Evolutionary conservation across 345 rosid species (phyloP).

Genomic region (Hibiscus trionum): DNA sequence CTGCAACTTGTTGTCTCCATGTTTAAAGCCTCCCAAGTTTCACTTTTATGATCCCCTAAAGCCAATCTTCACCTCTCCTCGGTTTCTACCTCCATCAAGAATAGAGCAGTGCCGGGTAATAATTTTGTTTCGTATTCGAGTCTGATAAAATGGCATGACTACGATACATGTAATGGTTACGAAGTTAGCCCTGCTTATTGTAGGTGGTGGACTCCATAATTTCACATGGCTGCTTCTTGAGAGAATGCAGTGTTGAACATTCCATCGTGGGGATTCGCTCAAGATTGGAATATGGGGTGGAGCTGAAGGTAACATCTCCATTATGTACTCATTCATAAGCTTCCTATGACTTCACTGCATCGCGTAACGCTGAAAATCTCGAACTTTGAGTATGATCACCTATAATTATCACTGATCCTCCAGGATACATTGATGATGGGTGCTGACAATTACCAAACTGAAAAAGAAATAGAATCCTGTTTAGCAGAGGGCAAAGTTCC

Average conservation of each 20-base stretch:
- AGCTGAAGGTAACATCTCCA: slow-evolving; percentile 43
- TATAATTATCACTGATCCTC: background rate
- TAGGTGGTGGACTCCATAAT: slow-evolving; percentile 64
- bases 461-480: slow-evolving; percentile 50
- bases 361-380: background rate
- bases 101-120: slow-evolving; percentile 64
- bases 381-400: background rate
- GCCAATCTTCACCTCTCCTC: slow-evolving; percentile 76
- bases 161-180: slow-evolving; percentile 1
- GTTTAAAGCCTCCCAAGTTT: slow-evolving; percentile 62
- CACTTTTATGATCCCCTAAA: slow-evolving; percentile 71
- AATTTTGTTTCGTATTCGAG: background rate
- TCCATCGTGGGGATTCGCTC: slow-evolving; percentile 74
- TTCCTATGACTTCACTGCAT: background rate
- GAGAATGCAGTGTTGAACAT: slow-evolving; percentile 70
- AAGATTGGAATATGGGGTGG: slow-evolving; percentile 73
- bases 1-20: slow-evolving; percentile 4
- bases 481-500: slow-evolving; percentile 65
- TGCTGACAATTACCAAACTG: slow-evolving; percentile 74
- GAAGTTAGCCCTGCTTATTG: slow-evolving; percentile 7
- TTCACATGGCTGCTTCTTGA: slow-evolving; percentile 77
- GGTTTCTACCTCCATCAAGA: slow-evolving; percentile 78
- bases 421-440: slow-evolving; percentile 94
- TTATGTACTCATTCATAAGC: background rate
- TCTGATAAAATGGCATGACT: slow-evolving; percentile 3